Base-by-base conservation (phyloP, 345 rosid genomes). In the Eutrema japonicum region DNA sequence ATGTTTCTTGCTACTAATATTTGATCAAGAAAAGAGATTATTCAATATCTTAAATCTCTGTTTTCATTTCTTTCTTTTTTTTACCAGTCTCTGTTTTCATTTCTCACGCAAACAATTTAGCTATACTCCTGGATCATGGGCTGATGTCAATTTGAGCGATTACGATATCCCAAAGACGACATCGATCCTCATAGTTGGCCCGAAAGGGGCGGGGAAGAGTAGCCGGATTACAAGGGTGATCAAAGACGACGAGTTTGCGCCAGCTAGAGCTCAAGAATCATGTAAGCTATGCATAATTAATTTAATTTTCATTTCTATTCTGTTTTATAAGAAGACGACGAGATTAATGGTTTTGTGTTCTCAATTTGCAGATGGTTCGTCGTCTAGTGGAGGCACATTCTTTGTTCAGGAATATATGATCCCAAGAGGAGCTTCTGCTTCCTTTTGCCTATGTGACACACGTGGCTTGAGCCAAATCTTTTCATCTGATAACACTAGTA, bases 171-270 rank as follows among this genome's bases (percentile, higher is more conserved):
- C 93, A 41, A 51, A 78, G 71, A 80, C 80, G 7, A 88, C 87
- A 47, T 71, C 89, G 13, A 87, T 93, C 45, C 5, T 93, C 41
- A 57, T 93, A 37, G 61, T 93, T 74, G 98, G 98, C 64, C 89
- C 93, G 8, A 86, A 84, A 79, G 90, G 96, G 4, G 86, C 91
- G 1, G 98, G 98, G 61, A 90, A 93, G 76, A 93, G 96, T 84
- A 86, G 93, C 42, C 95, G 62, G 75, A 88, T 93, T 71, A 82
- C 93, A 51, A 90, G 67, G 74, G 87, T 81, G 42, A 78, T 90
- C 14, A 89, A 85, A 68, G 84, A 85, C 41, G 90, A 84, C 66
- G 71, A 78, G 65, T 86, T 83, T 59, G 80, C 87, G 11, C 71
- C 88, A 6, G 83, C 84, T 47, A 83, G 95, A 82, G 93, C 96